Percentiles rank a stretch among this genome's conserved stretches.
phyloP scores from a whole-genome alignment of 139 green algal species.

The Micromonas commoda region DNA sequence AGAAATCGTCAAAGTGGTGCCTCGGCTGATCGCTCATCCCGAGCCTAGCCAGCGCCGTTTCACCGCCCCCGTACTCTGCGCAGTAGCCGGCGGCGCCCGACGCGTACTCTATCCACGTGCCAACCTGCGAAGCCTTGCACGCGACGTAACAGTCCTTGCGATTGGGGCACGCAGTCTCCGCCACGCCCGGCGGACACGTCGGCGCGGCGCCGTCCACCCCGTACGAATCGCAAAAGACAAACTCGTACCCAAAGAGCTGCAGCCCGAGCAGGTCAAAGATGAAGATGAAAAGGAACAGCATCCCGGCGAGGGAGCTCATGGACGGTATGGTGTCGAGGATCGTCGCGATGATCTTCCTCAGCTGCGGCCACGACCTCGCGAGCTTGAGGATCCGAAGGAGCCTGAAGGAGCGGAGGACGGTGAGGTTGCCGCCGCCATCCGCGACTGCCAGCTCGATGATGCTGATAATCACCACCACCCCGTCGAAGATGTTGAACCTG shows the following conservation, averaged over 20 bases:
- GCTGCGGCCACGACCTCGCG: constrained; percentile 20
- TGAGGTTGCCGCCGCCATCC: background rate
- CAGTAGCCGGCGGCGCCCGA: background rate
- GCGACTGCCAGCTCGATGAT: constrained; percentile 16
- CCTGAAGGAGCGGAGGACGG: constrained; percentile 30
- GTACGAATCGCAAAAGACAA: background rate
- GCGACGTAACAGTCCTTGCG: background rate
- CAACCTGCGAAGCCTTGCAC: background rate
- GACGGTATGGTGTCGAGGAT: constrained; percentile 12
- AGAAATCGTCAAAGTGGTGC: constrained; percentile 30
- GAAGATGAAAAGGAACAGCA: constrained; percentile 32
- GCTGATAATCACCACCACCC: constrained; percentile 27
- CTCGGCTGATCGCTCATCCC: background rate
- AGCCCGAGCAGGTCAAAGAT: constrained; percentile 38
- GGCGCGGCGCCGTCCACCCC: background rate
- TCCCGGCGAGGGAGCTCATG: constrained; percentile 23
- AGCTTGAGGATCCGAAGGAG: constrained; percentile 35
- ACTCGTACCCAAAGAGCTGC: constrained; percentile 27
- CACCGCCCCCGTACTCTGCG: background rate
- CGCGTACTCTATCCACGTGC: background rate
- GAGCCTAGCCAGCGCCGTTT: background rate
- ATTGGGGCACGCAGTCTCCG: background rate
- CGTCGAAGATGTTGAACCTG: constrained; percentile 36
- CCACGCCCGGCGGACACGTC: background rate
- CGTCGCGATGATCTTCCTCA: constrained; percentile 26